Evolutionary conservation across 176 grass and related monocot genomes (phyloP).

Genomic region (Calamus simplicifolius): DNA sequence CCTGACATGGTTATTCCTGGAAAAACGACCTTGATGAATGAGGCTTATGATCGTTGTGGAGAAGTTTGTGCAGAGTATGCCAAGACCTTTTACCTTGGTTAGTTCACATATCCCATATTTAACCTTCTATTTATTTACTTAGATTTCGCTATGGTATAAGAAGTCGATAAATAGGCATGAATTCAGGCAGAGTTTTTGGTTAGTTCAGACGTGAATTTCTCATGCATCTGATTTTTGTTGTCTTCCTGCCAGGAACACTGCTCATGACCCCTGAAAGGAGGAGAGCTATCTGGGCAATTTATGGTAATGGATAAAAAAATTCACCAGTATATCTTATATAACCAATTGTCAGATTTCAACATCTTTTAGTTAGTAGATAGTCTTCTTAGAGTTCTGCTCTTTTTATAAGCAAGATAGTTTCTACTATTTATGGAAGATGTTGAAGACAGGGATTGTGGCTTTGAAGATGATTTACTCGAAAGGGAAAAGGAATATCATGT

Average conservation of each 20-base stretch:
- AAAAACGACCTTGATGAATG: conserved; percentile 32
- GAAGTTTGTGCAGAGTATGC: conserved; percentile 89
- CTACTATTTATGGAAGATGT: too few species aligned
- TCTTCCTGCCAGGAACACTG: conserved; percentile 49
- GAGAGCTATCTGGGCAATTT: conserved; percentile 87
- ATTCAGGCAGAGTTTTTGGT: conserved; percentile 5
- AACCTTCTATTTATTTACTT: too few species aligned
- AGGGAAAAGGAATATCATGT: too few species aligned
- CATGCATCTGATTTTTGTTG: neutral
- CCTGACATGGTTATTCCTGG: conserved; percentile 22
- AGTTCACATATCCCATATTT: neutral
- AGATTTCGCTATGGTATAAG: too few species aligned
- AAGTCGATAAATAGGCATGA: too few species aligned
- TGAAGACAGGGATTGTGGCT: too few species aligned
- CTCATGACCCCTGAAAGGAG: conserved; percentile 86
- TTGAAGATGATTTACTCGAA: too few species aligned
- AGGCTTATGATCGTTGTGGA: conserved; percentile 54
- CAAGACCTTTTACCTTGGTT: conserved; percentile 94
- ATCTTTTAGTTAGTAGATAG: too few species aligned
- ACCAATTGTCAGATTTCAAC: too few species aligned
- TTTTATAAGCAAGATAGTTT: too few species aligned
- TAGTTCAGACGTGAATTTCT: neutral
- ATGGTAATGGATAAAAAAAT: conserved; percentile 36
- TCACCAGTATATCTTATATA: too few species aligned
- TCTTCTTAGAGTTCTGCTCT: too few species aligned